Conservation (phyloP, 371 early-diverging fungal species). For the Apophysomyces sp. region DNA sequence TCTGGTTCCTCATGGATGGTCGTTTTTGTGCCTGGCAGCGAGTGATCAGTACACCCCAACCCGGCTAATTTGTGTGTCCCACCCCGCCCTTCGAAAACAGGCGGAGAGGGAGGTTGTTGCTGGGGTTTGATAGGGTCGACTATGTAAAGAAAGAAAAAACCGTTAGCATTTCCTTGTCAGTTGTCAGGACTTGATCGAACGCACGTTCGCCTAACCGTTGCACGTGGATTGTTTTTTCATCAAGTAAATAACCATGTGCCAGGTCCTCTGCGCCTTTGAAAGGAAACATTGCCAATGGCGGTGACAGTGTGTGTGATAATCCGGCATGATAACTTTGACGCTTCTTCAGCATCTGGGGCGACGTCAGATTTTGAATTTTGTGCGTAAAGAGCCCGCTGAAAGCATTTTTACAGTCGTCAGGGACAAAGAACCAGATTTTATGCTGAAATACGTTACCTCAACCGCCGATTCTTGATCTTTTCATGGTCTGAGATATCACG, state of each 20-base stretch:
- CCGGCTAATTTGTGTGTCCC: background rate
- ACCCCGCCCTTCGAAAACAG: background rate
- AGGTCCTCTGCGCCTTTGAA: background rate
- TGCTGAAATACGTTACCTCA: conserved; percentile 12
- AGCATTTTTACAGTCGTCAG: background rate
- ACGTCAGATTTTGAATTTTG: conserved; percentile 13
- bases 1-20: background rate
- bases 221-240: background rate
- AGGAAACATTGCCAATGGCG: background rate
- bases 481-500: conserved; percentile 8
- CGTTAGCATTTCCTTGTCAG: background rate
- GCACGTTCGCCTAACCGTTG: conserved; percentile 1
- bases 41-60: background rate
- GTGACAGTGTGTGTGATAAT: background rate
- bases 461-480: conserved; percentile 15
- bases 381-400: conserved; percentile 14
- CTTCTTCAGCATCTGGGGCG: conserved; percentile 3
- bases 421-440: background rate
- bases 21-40: background rate
- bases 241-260: conserved; percentile 1
- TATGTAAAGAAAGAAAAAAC: background rate
- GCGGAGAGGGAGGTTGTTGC: background rate
- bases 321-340: conserved; percentile 8
- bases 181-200: background rate
- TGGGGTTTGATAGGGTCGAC: background rate